These are phyloP conservation scores for Chytriomyces sp. DNA, from an alignment of 192 early-diverging fungal species.

Conservation along the genomic window DNA sequence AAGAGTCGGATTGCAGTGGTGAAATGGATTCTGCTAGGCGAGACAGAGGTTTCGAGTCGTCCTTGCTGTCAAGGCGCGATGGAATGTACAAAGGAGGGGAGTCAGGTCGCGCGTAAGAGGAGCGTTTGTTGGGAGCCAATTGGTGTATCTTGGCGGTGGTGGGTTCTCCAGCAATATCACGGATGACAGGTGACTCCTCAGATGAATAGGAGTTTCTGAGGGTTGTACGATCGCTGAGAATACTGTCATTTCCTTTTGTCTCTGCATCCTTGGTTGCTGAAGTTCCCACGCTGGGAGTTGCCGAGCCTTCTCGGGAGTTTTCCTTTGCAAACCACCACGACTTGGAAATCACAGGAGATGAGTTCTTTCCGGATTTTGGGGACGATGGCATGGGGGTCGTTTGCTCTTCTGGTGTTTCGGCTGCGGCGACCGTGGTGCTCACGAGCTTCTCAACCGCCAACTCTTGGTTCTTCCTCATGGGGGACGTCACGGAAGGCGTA, in stretches of 20 bases:
- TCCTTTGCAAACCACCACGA: neutral
- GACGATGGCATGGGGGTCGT: neutral
- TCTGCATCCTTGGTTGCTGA: neutral
- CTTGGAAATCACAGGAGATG: neutral
- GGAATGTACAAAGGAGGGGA: neutral
- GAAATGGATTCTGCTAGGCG: neutral
- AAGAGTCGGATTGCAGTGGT: neutral
- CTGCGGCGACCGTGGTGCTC: neutral
- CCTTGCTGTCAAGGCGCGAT: neutral
- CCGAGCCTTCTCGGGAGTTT: neutral
- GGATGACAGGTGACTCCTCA: too few species aligned
- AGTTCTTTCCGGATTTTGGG: neutral
- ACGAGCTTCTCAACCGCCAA: neutral
- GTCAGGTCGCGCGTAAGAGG: neutral
- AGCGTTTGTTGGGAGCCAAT: neutral
- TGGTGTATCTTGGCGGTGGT: neutral
- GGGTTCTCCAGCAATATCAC: too few species aligned
- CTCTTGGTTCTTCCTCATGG: neutral
- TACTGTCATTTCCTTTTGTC: neutral
- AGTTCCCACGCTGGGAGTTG: neutral
- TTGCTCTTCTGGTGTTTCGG: neutral
- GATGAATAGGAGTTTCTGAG: neutral
- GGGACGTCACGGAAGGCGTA: neutral
- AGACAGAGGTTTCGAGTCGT: neutral
- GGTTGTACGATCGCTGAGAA: neutral